Conservation (phyloP, 176 grass and related monocot genomes). For the Rhynchospora tenuis region DNA sequence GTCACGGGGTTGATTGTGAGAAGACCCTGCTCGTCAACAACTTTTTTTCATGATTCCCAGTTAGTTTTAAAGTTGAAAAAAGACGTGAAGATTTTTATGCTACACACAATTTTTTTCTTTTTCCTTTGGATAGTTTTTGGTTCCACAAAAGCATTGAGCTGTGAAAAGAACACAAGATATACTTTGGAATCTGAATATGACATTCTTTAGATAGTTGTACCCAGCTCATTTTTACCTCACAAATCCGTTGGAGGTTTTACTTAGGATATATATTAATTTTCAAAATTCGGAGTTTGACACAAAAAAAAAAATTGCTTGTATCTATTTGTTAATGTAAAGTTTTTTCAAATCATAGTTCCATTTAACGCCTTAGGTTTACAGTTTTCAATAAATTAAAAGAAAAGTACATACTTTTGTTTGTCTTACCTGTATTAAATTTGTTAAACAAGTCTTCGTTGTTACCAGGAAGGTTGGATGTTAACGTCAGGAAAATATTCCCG, state of each 20-base stretch:
- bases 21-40: not conserved
- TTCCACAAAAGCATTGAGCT: not conserved
- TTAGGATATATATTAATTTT: not conserved
- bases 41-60: not conserved
- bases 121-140: not conserved
- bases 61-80: not conserved
- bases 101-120: not conserved
- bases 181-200: not conserved
- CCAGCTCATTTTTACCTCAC: not conserved
- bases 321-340: not conserved
- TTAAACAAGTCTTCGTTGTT: not conserved
- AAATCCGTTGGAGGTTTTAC: not conserved
- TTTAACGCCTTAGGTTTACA: not conserved
- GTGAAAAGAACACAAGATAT: not conserved
- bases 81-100: not conserved
- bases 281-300: not conserved
- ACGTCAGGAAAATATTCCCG: not conserved
- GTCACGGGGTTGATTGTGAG: not conserved
- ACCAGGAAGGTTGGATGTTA: not conserved
- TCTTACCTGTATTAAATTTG: not conserved
- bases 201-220: not conserved
- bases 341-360: not conserved
- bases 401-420: not conserved
- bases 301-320: not conserved
- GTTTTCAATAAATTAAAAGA: not conserved